Conservation (phyloP, 2,329 filamentous ascomycete species). For the Colletotrichum tropicicola region DNA sequence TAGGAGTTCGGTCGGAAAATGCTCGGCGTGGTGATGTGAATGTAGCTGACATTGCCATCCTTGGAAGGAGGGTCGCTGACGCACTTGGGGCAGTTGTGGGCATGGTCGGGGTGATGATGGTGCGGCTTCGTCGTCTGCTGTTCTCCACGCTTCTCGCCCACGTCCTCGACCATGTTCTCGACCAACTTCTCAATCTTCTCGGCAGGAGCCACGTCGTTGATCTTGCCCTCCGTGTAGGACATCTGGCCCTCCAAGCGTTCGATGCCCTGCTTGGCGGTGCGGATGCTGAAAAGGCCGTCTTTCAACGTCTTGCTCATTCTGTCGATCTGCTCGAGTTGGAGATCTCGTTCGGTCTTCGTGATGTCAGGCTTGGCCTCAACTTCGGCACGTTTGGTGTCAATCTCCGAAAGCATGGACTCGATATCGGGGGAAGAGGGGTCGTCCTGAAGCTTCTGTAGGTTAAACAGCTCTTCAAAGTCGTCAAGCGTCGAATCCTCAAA, state of each 20-base stretch:
- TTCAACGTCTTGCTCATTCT: constrained; percentile 63
- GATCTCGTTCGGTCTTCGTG: constrained; percentile 39
- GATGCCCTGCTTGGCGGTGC: constrained; percentile 65
- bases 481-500: constrained; percentile 70
- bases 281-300: constrained; percentile 61
- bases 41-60: constrained; percentile 39
- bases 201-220: neutral
- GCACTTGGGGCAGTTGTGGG: constrained; percentile 4
- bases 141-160: constrained; percentile 5
- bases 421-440: constrained; percentile 22
- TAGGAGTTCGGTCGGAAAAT: constrained; percentile 56
- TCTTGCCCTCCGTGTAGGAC: constrained; percentile 45
- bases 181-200: neutral
- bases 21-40: constrained; percentile 55
- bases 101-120: neutral
- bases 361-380: constrained; percentile 19
- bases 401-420: constrained; percentile 31
- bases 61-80: neutral
- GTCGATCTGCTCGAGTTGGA: constrained; percentile 53
- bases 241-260: constrained; percentile 65
- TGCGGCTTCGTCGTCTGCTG: constrained; percentile 18
- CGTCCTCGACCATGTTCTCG: neutral
- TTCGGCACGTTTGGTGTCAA: constrained; percentile 29
- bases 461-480: constrained; percentile 61
- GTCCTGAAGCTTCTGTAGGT: constrained; percentile 1